Base-by-base conservation (phyloP, 1,139 yeast genomes). In the Nematodospora anomalae region DNA sequence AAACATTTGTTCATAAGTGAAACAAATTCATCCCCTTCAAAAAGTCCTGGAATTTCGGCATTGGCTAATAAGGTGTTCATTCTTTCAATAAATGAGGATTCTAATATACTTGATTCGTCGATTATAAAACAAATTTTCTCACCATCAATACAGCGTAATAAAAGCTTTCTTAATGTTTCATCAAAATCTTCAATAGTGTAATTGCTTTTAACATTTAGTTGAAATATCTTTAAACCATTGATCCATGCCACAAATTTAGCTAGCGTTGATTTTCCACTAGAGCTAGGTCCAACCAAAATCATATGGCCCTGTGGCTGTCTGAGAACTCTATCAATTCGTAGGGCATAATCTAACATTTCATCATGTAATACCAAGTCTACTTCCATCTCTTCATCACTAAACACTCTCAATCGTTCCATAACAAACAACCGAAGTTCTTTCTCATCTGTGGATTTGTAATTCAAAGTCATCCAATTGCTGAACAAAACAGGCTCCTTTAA, bases 61-160 rank as follows among this genome's bases (percentile, higher is more conserved):
- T 90, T 92, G 0, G 97, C 97, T 25, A 92, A 67, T 20, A 92
- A 64, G 0, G 95, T 87, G 51, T 92, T 92, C 95, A 92, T 88
- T 42, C 96, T 68, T 58, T 92, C 98, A 23, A 92, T 62, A 52
- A 90, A 90, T 0, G 95, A 71, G 0, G 95, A 71, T 32, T 86
- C 94, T 33, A 82, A 55, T 37, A 89, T 77, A 31, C 83, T 78
- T 0, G 95, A 78, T 50, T 92, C 97, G 51, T 89, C 96, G 16
- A 92, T 71, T 13, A 90, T 64, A 39, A 88, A 78, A 49, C 96
- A 86, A 0, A 81, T 58, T 40, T 71, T 76, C 45, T 84, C 85
- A 3, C 85, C 87, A 25, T 63, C 58, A 4, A 62, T 71, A 53
- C 76, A 71, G 23, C 60, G 44, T 2, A 63, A 22, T 6, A 92